A percentile compares a stretch with the other conserved stretches of the same genome.
phyloP scores from a whole-genome alignment of 352 stramenopile genomes.

The Pythium rishiriense region DNA sequence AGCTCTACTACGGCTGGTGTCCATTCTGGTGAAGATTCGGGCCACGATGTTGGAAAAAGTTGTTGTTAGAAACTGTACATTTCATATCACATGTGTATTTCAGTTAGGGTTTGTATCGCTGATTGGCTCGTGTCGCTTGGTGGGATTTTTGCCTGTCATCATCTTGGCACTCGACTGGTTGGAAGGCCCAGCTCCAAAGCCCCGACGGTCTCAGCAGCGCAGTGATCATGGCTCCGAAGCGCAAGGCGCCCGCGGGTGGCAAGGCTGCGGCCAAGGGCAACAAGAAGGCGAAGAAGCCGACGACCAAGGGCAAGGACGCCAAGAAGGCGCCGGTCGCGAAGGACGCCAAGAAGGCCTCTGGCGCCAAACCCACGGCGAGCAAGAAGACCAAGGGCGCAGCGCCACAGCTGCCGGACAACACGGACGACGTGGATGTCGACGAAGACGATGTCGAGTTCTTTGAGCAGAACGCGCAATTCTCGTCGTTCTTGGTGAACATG shows the following conservation, averaged over 20 bases:
- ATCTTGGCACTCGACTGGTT: constrained; percentile 2
- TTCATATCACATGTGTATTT: constrained; percentile 15
- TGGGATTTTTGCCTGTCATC: neutral
- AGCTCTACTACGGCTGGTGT: constrained; percentile 99
- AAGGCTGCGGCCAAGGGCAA: constrained; percentile 13
- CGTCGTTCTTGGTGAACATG: constrained; percentile 81
- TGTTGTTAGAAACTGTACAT: constrained; percentile 19
- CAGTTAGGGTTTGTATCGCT: constrained; percentile 21
- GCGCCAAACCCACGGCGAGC: constrained; percentile 1
- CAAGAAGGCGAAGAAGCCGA: neutral
- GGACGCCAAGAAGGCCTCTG: neutral
- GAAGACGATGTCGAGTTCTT: constrained; percentile 84
- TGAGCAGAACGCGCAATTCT: constrained; percentile 62
- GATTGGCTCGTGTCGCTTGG: constrained; percentile 14
- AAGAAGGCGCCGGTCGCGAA: constrained; percentile 8
- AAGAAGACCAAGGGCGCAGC: constrained; percentile 21
- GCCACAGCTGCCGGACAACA: constrained; percentile 38
- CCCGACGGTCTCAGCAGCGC: neutral
- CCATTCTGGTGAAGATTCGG: constrained; percentile 76
- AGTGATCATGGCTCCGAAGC: neutral
- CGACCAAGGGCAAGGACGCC: constrained; percentile 10
- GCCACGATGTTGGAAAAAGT: constrained; percentile 9
- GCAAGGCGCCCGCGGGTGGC: neutral
- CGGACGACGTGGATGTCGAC: constrained; percentile 69
- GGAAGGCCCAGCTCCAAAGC: neutral